phyloP scores from a whole-genome alignment of 805 yeast species.

The Geotrichum ghanense region DNA sequence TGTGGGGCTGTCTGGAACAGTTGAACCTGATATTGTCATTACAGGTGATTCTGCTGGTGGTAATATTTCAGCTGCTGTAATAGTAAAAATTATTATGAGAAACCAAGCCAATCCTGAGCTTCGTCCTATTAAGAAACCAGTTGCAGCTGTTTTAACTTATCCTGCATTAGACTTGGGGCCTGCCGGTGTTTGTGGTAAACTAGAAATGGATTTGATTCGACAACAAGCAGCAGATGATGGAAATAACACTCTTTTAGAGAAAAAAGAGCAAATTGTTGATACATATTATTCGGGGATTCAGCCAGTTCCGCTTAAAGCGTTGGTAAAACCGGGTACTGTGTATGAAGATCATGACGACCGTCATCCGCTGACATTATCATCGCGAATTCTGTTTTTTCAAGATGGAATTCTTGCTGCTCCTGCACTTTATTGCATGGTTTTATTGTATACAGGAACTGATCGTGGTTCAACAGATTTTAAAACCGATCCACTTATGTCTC shows the following conservation, averaged over 20 bases:
- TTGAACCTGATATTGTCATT: slow-evolving; percentile 13
- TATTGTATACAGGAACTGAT: slow-evolving; percentile 19
- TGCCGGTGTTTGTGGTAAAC: slow-evolving; percentile 15
- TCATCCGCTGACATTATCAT: slow-evolving; percentile 20
- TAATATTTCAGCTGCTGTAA: slow-evolving; percentile 17
- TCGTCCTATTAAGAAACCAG: slow-evolving; percentile 12
- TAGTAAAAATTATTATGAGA: slow-evolving; percentile 12
- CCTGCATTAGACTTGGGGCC: slow-evolving; percentile 22
- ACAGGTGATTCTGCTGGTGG: slow-evolving; percentile 23
- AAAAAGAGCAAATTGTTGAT: slow-evolving; percentile 14
- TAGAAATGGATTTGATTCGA: slow-evolving; percentile 17
- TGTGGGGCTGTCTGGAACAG: slow-evolving; percentile 17
- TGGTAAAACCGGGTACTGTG: slow-evolving; percentile 4
- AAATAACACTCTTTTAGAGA: slow-evolving; percentile 9
- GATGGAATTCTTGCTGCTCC: slow-evolving; percentile 21
- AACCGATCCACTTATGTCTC: slow-evolving; percentile 19
- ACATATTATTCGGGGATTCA: slow-evolving; percentile 4
- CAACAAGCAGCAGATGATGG: slow-evolving; percentile 13
- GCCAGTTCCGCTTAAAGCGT: neutral
- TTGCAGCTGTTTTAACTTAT: slow-evolving; percentile 18
- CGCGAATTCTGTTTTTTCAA: slow-evolving; percentile 19
- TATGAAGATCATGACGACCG: slow-evolving; percentile 6
- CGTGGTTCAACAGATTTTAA: slow-evolving; percentile 15
- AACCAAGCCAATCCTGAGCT: neutral
- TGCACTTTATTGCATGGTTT: slow-evolving; percentile 17